Evolutionary conservation across 352 stramenopile genomes (phyloP).

Genomic region (Globisporangium sylvaticum): DNA sequence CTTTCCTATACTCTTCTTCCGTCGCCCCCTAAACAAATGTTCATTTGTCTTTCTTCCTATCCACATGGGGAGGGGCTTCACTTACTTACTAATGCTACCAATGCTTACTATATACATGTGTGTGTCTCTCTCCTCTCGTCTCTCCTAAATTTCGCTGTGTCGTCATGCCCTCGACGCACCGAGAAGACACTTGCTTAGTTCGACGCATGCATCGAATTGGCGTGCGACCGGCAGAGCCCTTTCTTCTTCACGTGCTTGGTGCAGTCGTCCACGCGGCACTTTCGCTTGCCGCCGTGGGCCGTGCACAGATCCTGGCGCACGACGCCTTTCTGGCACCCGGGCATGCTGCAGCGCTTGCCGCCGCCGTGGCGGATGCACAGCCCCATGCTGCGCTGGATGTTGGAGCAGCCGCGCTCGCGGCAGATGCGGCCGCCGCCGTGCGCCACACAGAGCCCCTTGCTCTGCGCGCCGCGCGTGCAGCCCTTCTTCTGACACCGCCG

Average conservation of each 20-base stretch:
- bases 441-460: slow-evolving; percentile 79
- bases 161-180: neutral
- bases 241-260: slow-evolving; percentile 88
- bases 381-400: slow-evolving; percentile 86
- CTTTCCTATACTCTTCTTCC: neutral
- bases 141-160: neutral
- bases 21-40: neutral
- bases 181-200: slow-evolving; percentile 12
- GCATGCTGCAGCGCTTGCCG: slow-evolving; percentile 71
- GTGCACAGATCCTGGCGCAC: slow-evolving; percentile 85
- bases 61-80: neutral
- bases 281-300: slow-evolving; percentile 82
- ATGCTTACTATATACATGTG: neutral
- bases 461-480: slow-evolving; percentile 77
- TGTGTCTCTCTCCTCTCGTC: neutral
- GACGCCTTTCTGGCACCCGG: slow-evolving; percentile 81
- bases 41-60: neutral
- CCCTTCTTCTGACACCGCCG: slow-evolving; percentile 79
- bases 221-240: slow-evolving; percentile 69
- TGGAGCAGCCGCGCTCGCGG: slow-evolving; percentile 70
- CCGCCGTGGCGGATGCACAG: slow-evolving; percentile 73
- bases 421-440: slow-evolving; percentile 82
- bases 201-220: slow-evolving; percentile 50
- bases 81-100: neutral
- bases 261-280: slow-evolving; percentile 75